Base-by-base conservation (phyloP, 352 stramenopile genomes). In the Pythium aphanidermatum region DNA sequence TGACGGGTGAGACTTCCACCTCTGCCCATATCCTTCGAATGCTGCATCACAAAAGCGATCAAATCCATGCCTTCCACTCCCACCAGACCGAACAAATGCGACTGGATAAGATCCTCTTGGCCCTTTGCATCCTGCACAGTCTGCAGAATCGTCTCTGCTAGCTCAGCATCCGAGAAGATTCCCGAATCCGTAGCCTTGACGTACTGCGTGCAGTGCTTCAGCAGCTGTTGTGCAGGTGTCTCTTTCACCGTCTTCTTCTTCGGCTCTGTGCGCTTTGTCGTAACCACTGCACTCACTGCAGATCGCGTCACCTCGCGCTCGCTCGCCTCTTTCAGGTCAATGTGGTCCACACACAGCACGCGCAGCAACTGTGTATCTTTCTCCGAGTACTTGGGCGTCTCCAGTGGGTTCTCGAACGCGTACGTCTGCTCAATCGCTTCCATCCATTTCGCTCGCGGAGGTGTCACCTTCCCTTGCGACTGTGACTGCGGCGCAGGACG, bases 1-100 rank as follows among this genome's bases (percentile, higher is more conserved):
- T 68, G 51, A 14, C 60, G 64, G 1, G 55, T 79, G 19, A 73
- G 64, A 30, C 20, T 37, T 6, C 31, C 48, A 13, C 44, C 55
- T 12, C 36, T 38, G 9, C 37, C 45, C 3, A 83, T 44, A 10
- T 66, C 58, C 19, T 63, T 51, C 19, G 27, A 17, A 27, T 84
- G 66, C 46, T 86, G 74, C 28, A 87, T 58, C 27, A 74, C 68
- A 38, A 91, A 88, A 10, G 79, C 67, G 45, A 93, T 93, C 11
- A 93, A 51, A 26, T 90, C 78, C 74, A 93, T 86, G 53, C 81
- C 78, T 37, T 93, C 78, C 14, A 87, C 77, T n/a, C 81, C 81
- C 2, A 93, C 72, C 32, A 93, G 78, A 2, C 78, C 71, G 44
- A 93, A 93, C 36, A 93, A 65, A 41, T 87, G 77, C 56, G 68